Base-by-base conservation (phyloP, 2,329 filamentous ascomycete species). In the Nannizzia gypsea region DNA sequence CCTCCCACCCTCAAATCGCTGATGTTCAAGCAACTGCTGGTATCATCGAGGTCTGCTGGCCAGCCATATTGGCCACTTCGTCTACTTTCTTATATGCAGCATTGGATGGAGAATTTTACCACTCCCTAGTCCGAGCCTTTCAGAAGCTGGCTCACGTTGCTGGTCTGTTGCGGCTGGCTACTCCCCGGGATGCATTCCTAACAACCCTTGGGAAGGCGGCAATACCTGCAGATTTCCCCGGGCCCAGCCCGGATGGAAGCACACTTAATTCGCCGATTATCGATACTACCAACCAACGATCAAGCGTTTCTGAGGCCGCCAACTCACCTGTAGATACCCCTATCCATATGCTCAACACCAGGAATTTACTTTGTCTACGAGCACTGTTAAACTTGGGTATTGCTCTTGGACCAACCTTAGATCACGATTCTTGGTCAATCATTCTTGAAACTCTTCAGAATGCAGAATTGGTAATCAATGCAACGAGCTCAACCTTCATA, bases 71-170 rank as follows among this genome's bases (percentile, higher is more conserved):
- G 56, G 92, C 93, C 0, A 93, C 90, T 1, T 96, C 90, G 67
- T 99, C 93, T 0, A 96, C 92, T 0, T 99, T 97, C 69, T 76
- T 99, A 17, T 95, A 95, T 69, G 89, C 93, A 31, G 85, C 92
- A 0, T 77, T 99, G 3, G 93, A 99, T 70, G 87, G 89, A 0
- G 90, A 96, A 58, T 96, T 93, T 66, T 99, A 97, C 67, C 91
- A 96, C 65, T 84, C 87, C 8, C 78, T 99, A 1, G 92, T 99
- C 24, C 83, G 93, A 65, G 89, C 92, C 0, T 95, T 97, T 66
- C 93, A 99, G 68, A 90, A 95, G 64, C 89, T 99, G 67, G 88
- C 93, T 0, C 95, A 99, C 70, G 92, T 97, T 2, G 90, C 93
- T 42, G 95, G 93, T 3, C 78, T 99, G 54, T 75, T 99, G 6